Percentiles rank a stretch among this genome's conserved stretches.
These are phyloP conservation scores for Solanum corneliomulleri DNA, from an alignment of 257 asterid genomes.

Conservation along the genomic window DNA sequence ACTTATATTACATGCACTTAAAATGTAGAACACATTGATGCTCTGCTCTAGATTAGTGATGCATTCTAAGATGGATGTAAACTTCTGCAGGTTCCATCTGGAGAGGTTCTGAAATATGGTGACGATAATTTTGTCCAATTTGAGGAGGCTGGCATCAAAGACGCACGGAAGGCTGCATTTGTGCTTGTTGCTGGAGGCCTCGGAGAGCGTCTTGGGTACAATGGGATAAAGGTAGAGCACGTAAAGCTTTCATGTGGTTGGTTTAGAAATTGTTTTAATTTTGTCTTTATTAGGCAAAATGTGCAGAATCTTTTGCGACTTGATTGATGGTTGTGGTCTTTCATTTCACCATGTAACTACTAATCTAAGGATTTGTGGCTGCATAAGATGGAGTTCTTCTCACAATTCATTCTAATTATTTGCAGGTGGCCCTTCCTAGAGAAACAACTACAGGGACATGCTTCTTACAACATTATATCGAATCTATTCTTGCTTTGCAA, in stretches of 20 bases:
- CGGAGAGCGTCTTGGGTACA: constrained; percentile 98
- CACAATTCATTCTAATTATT: constrained; percentile 8
- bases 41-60: background rate
- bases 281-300: background rate
- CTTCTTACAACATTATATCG: constrained; percentile 83
- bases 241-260: background rate
- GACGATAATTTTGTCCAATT: constrained; percentile 49
- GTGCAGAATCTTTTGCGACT: background rate
- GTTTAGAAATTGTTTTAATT: background rate
- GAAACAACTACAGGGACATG: constrained; percentile 82
- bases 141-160: constrained; percentile 81
- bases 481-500: constrained; percentile 89
- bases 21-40: background rate
- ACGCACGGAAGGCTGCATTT: constrained; percentile 83
- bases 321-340: background rate
- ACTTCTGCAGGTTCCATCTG: constrained; percentile 77
- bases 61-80: background rate
- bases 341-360: background rate
- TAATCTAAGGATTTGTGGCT: background rate
- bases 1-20: background rate
- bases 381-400: constrained; percentile 4
- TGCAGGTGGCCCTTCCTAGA: constrained; percentile 88
- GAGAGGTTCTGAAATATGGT: constrained; percentile 71
- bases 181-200: constrained; percentile 99
- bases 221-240: constrained; percentile 74